Evolutionary conservation across 352 stramenopile genomes (phyloP).

Genomic region (Phytopythium mirpurense): DNA sequence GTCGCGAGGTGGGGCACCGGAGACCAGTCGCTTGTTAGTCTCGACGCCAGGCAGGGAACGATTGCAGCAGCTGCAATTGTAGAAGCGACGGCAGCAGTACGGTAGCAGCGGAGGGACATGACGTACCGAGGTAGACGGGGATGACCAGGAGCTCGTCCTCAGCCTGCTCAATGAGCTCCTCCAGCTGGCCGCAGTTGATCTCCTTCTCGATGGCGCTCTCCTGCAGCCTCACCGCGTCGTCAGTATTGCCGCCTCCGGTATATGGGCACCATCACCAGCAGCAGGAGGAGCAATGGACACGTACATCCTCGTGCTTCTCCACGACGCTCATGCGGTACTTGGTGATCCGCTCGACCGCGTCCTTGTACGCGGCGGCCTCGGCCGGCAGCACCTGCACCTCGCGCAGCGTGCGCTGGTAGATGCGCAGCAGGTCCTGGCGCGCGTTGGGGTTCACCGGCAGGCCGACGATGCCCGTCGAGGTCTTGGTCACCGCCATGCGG

Average conservation of each 20-base stretch:
- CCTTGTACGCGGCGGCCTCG: slow-evolving; percentile 68
- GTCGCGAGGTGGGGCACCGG: background rate
- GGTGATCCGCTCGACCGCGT: slow-evolving; percentile 80
- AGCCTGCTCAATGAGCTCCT: slow-evolving; percentile 85
- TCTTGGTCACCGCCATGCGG: slow-evolving; percentile 85
- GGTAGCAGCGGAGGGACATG: no score
- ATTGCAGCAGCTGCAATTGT: no score
- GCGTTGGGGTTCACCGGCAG: slow-evolving; percentile 81
- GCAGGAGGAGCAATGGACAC: no score
- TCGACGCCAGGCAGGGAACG: no score
- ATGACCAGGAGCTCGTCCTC: slow-evolving; percentile 84
- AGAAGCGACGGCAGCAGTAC: no score
- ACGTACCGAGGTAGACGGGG: slow-evolving; percentile 78
- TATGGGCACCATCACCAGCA: no score
- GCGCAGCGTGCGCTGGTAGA: slow-evolving; percentile 81
- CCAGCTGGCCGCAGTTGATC: slow-evolving; percentile 86
- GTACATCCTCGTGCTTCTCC: slow-evolving; percentile 64
- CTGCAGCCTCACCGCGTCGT: no score
- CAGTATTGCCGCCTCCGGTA: no score
- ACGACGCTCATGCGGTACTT: slow-evolving; percentile 80
- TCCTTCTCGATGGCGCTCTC: slow-evolving; percentile 77
- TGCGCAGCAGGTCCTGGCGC: slow-evolving; percentile 76
- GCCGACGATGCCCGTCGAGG: slow-evolving; percentile 80
- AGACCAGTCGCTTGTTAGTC: no score
- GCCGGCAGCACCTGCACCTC: slow-evolving; percentile 70